Percentiles rank a stretch among this genome's conserved stretches.
These are phyloP conservation scores for Tolypocladium paradoxum DNA, from an alignment of 2,329 filamentous ascomycete genomes.

Conservation along the genomic window DNA sequence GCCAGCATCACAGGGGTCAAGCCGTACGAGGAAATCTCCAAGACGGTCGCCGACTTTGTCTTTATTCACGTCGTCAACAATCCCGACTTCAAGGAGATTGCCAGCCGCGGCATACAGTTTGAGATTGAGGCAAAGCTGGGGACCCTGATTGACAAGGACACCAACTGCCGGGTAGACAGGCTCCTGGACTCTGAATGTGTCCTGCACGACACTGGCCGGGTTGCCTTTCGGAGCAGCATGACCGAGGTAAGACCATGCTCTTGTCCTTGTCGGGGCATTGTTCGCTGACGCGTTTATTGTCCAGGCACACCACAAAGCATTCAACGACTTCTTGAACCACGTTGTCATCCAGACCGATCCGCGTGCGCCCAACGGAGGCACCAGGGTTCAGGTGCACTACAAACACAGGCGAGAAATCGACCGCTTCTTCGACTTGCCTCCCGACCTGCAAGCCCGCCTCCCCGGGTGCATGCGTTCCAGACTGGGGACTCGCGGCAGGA, in stretches of 20 bases:
- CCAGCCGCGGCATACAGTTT: conserved; percentile 57
- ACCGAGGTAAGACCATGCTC: conserved; percentile 54
- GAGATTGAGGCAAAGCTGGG: conserved; percentile 95
- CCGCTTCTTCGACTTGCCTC: conserved; percentile 67
- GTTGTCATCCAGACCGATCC: conserved; percentile 49
- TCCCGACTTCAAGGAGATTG: conserved; percentile 53
- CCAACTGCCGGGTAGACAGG: conserved; percentile 56
- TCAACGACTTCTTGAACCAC: conserved; percentile 78
- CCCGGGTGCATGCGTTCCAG: conserved; percentile 53
- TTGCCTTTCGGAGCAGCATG: conserved; percentile 81
- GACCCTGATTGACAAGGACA: conserved; percentile 63
- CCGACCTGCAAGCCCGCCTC: conserved; percentile 45
- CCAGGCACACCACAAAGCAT: conserved; percentile 66
- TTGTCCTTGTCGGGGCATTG: not conserved
- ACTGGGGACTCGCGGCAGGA: conserved; percentile 37
- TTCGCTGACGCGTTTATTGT: conserved; percentile 4
- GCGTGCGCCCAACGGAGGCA: conserved; percentile 32
- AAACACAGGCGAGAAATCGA: conserved; percentile 75
- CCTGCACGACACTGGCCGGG: conserved; percentile 46
- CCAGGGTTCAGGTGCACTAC: conserved; percentile 61
- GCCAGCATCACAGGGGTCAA: conserved; percentile 57
- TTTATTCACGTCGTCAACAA: conserved; percentile 60
- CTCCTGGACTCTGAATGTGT: conserved; percentile 62
- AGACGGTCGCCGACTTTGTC: conserved; percentile 69
- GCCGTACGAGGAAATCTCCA: conserved; percentile 66